Conservation (phyloP, 805 yeast species). For the Ogataea dorogensis region DNA sequence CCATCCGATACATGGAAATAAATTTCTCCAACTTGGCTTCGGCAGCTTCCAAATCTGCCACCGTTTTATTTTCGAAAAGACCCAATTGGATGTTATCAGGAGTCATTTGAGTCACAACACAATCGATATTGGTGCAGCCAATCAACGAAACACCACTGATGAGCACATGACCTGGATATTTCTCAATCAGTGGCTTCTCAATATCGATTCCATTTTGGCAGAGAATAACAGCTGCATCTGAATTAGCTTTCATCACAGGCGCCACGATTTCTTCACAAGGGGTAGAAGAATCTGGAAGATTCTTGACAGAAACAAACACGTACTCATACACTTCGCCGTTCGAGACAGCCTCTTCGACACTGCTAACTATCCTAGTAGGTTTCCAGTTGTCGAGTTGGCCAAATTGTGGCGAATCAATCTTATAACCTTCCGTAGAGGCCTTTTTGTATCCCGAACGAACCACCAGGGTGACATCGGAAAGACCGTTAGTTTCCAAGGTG, state of each 20-base stretch:
- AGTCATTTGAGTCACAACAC: constrained; percentile 31
- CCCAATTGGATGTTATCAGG: constrained; percentile 35
- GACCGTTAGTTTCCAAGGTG: constrained; percentile 47
- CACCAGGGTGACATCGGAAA: constrained; percentile 53
- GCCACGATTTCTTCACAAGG: constrained; percentile 43
- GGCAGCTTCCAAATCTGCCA: constrained; percentile 21
- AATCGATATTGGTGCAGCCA: constrained; percentile 28
- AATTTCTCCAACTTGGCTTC: constrained; percentile 26
- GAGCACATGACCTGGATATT: constrained; percentile 34
- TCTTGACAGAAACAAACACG: constrained; percentile 57
- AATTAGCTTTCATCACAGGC: constrained; percentile 33
- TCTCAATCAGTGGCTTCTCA: constrained; percentile 34
- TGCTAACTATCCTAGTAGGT: constrained; percentile 45
- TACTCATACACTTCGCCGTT: constrained; percentile 45
- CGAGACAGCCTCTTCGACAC: constrained; percentile 44
- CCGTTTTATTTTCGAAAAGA: constrained; percentile 32
- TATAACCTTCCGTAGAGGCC: constrained; percentile 52
- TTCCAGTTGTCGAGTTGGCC: constrained; percentile 54
- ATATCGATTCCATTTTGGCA: constrained; percentile 42
- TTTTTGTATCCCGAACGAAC: constrained; percentile 60
- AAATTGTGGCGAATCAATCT: constrained; percentile 57
- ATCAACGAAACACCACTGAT: constrained; percentile 39
- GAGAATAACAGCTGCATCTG: constrained; percentile 32
- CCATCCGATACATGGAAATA: constrained; percentile 29
- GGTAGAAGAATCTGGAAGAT: constrained; percentile 52